Conservation (phyloP, 2,329 filamentous ascomycete species). For the Exophiala sideris region DNA sequence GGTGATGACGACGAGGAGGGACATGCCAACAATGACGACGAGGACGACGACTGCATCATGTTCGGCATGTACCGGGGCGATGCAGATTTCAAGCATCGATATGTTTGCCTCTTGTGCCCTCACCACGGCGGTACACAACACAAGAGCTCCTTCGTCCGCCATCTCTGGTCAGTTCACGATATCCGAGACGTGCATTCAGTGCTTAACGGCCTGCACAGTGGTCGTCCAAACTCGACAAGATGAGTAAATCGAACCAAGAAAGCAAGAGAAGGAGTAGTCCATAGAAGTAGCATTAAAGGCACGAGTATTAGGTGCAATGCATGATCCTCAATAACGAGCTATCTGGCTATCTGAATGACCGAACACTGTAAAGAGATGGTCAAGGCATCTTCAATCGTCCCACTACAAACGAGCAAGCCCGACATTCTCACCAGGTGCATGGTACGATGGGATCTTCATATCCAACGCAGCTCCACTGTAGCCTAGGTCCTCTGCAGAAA, state of each 20-base stretch:
- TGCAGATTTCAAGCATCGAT: background rate
- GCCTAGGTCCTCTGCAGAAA: slow-evolving; percentile 69
- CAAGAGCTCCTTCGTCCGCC: background rate
- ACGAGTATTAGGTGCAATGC: no score
- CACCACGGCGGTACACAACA: background rate
- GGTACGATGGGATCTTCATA: slow-evolving; percentile 69
- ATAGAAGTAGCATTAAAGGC: no score
- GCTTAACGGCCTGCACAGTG: background rate
- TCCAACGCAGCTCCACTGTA: slow-evolving; percentile 70
- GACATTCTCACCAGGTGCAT: slow-evolving; percentile 39
- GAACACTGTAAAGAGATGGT: no score
- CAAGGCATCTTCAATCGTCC: no score
- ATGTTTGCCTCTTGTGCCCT: slow-evolving; percentile 7
- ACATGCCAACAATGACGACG: slow-evolving; percentile 1
- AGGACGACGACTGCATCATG: slow-evolving; percentile 7
- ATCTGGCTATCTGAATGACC: no score
- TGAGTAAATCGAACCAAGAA: no score
- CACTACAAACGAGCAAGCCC: slow-evolving; percentile 34
- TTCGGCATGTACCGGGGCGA: slow-evolving; percentile 2
- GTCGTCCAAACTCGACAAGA: no score
- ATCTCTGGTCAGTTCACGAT: background rate
- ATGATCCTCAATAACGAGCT: no score
- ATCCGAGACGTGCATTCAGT: background rate
- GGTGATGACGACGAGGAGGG: background rate
- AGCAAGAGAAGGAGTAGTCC: no score